These are phyloP conservation scores for Ophiostoma australiae DNA, from an alignment of 2,329 filamentous ascomycete species.

Conservation along the genomic window DNA sequence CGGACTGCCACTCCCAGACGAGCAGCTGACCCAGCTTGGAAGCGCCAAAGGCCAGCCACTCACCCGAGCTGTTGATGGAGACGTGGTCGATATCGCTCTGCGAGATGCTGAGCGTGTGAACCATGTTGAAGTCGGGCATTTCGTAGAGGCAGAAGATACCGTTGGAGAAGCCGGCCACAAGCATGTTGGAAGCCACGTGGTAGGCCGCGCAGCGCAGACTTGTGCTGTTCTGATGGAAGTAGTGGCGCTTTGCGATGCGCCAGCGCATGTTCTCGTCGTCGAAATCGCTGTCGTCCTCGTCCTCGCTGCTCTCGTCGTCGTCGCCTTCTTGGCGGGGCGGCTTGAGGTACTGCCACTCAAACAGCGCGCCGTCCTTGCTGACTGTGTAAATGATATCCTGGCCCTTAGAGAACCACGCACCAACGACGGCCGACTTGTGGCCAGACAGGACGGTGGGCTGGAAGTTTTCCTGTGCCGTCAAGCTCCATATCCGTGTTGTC, in stretches of 20 bases:
- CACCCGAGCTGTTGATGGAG: conserved; percentile 86
- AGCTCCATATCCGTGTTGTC: conserved; percentile 91
- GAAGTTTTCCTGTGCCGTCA: conserved; percentile 81
- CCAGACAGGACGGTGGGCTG: conserved; percentile 83
- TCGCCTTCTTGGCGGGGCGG: conserved; percentile 37
- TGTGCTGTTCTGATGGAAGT: conserved; percentile 86
- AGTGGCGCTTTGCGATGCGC: conserved; percentile 87
- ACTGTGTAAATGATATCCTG: conserved; percentile 96
- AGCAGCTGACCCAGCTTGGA: conserved; percentile 93
- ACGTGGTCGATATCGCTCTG: conserved; percentile 96
- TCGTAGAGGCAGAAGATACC: conserved; percentile 93
- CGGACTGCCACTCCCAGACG: conserved; percentile 99
- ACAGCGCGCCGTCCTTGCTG: conserved; percentile 95
- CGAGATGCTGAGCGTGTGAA: conserved; percentile 88
- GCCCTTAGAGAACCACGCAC: conserved; percentile 94
- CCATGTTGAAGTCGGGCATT: conserved; percentile 90
- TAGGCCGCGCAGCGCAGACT: conserved; percentile 87
- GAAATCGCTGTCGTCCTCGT: conserved; percentile 56
- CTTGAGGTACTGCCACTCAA: conserved; percentile 81
- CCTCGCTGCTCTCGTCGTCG: conserved; percentile 43
- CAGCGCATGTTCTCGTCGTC: conserved; percentile 68
- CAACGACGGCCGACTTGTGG: conserved; percentile 82
- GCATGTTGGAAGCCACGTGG: conserved; percentile 77
- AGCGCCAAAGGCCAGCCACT: conserved; percentile 96
- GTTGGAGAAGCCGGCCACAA: conserved; percentile 95